Evolutionary conservation across 176 grass and related monocot species (phyloP), one percentile per base, ranked within the genome.

Genomic region (Poa annua): DNA sequence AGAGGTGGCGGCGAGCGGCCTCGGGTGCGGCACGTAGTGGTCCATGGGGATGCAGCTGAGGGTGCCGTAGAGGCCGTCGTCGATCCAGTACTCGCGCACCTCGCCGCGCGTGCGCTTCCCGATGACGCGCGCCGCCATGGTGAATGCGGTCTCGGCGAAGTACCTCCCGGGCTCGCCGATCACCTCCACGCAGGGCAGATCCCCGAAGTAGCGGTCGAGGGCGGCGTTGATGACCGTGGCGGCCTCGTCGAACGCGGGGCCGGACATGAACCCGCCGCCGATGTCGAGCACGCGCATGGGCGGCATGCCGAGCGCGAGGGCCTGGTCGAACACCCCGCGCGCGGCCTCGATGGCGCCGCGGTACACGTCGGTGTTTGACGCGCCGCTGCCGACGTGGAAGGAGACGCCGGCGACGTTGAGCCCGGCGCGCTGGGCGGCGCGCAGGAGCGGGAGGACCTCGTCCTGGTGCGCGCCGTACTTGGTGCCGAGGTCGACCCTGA

Each of bases 1-100:
- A 59, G 12, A 15, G 25, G 25, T 25, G 21, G 8, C 8, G 38
- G 26, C 60, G 5, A 64, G 5, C 2, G 42, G 38, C 22, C 39
- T 15, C 36, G 55, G 55, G 16, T 24, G 69, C 9, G 68, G 69
- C 15, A 75, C 41, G 54, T 70, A 32, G 11, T 83, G 14, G 53
- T 59, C 54, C 4, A 61, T 26, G 38, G 15, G n/a, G 36, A 78
- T 24, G 22, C 76, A 78, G 8, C 29, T 11, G 55, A 78, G 76
- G 1, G 76, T 25, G 38, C 76, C 76, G 38, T 26, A 62, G 12
- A 78, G 7, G 13, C 75, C 55, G 55, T 78, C 75, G 38, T 78
- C 75, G 75, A 78, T 77, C 74, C 74, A 77, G 74, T 77, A 77
- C 32, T 77, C 53, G 5, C 52, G 74, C 33, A 41, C 53, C 34